phyloP scores from a whole-genome alignment of 257 asterid species.

The Jacaranda mimosifolia region DNA sequence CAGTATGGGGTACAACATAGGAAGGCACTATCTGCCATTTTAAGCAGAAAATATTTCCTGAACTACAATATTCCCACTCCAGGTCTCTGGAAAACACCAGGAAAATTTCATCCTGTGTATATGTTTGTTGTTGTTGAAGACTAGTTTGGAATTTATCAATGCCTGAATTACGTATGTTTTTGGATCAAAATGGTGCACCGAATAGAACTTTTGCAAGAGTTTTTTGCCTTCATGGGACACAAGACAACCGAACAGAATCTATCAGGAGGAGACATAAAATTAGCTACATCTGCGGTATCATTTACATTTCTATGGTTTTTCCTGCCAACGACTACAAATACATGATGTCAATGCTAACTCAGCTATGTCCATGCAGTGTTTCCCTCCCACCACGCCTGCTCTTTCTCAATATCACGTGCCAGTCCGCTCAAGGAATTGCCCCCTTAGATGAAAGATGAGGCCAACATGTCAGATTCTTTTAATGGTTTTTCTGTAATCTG shows the following conservation, averaged over 20 bases:
- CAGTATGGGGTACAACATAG: slow-evolving; percentile 2
- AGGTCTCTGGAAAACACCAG: background rate
- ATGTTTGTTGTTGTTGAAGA: too few relatives aligned
- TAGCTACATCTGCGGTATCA: background rate
- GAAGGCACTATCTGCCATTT: slow-evolving; percentile 24
- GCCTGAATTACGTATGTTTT: background rate
- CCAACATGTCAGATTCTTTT: background rate
- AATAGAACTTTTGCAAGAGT: too few relatives aligned
- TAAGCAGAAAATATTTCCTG: background rate
- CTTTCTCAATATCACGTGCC: background rate
- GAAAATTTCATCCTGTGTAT: background rate
- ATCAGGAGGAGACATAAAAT: background rate
- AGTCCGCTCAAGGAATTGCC: background rate
- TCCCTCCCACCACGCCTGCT: background rate
- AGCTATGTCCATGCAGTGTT: background rate
- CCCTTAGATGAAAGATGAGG: background rate
- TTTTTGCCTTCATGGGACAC: background rate
- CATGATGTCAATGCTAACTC: background rate
- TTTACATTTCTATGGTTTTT: background rate
- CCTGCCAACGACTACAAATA: background rate
- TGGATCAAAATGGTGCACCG: too few relatives aligned
- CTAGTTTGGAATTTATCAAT: background rate
- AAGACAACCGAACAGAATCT: too few relatives aligned
- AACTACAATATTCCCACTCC: background rate
- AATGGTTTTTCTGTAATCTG: too few relatives aligned